Percentiles rank a stretch among this genome's conserved stretches.
These are phyloP conservation scores for Phallus indusiatus DNA, from an alignment of 768 basidiomycete genomes.

Conservation along the genomic window DNA sequence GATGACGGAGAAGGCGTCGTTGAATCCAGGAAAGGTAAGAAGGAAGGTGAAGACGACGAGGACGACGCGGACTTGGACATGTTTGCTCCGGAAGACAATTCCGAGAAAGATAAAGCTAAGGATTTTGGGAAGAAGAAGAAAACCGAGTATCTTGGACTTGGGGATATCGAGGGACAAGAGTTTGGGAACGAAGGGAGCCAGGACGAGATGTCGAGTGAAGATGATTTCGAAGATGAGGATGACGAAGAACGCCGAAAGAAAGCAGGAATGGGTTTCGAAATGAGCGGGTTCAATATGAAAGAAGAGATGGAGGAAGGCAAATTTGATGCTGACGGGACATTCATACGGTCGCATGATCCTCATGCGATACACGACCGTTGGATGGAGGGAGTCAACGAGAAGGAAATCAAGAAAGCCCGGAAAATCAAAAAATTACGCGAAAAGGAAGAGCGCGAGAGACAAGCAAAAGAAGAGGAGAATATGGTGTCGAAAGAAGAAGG, in stretches of 20 bases:
- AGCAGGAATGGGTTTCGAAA: conserved; percentile 84
- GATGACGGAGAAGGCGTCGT: conserved; percentile 96
- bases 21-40: conserved; percentile 42
- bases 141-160: conserved; percentile 71
- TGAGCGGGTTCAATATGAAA: conserved; percentile 98
- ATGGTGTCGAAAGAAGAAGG: conserved; percentile 49
- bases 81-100: conserved; percentile 61
- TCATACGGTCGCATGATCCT: conserved; percentile 79
- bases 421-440: conserved; percentile 69
- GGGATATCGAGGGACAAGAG: conserved; percentile 97
- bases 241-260: conserved; percentile 67
- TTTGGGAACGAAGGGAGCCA: conserved; percentile 40
- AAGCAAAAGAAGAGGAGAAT: conserved; percentile 67
- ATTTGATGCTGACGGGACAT: conserved; percentile 88
- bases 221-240: conserved; percentile 66
- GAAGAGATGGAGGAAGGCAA: conserved; percentile 98
- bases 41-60: conserved; percentile 38
- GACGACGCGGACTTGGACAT: conserved; percentile 63
- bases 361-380: conserved; percentile 90
- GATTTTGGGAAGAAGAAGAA: conserved; percentile 31
- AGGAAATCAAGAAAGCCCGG: conserved; percentile 75
- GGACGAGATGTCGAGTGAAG: conserved; percentile 33
- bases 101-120: conserved; percentile 29
- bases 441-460: conserved; percentile 56
- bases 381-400: conserved; percentile 83